Base-by-base conservation (phyloP, 257 asterid genomes). In the Przewalskia tangutica region DNA sequence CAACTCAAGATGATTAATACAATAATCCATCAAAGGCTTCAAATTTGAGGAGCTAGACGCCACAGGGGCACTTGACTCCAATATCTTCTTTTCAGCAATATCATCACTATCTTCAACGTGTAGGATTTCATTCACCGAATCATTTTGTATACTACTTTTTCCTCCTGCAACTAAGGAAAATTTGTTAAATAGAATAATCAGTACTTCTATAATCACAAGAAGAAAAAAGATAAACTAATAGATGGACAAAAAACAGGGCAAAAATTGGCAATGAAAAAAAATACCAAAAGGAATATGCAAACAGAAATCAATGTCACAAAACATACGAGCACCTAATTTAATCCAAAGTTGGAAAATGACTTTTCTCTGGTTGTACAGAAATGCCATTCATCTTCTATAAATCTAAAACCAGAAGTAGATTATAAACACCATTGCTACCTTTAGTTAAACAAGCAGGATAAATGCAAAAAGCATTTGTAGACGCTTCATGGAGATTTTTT, bases 121-220 rank as follows among this genome's bases (percentile, higher is more conserved):
- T 60, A 81, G 58, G 17, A 73, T 81, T 59, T 86, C 86, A 70
- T 53, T 85, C 83, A 68, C 84, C 14, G 77, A n/a, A 83, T 78
- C 54, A 77, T 70, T 86, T 51, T 46, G 82, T 77, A 17, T 54
- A 77, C 81, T 54, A 56, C 34, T 51, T 51, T 12, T 51, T 85
- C 90, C 92, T 83, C 70, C 67, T 50, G 87, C 82, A 87, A 91
- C 97, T 93, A 83, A 75, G 81, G 82, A 82, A 80, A 46, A 8
- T 18, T 23, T 48, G 82, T 77, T 59, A 13, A n/a, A 36, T 12
- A 59, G 8, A 38, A 68, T 44, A 68, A 78, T n/a, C 50, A 34
- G 58, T 36, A 40, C 42, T 44, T 16, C 44, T 36, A 34, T 14
- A 81, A 32, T 75, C 59, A 23, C 12, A 78, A 77, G 53, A 16